Percentiles rank a stretch among this genome's conserved stretches.
phyloP scores from a whole-genome alignment of 129 eudicot genomes.

The Pittosporum tobira region DNA sequence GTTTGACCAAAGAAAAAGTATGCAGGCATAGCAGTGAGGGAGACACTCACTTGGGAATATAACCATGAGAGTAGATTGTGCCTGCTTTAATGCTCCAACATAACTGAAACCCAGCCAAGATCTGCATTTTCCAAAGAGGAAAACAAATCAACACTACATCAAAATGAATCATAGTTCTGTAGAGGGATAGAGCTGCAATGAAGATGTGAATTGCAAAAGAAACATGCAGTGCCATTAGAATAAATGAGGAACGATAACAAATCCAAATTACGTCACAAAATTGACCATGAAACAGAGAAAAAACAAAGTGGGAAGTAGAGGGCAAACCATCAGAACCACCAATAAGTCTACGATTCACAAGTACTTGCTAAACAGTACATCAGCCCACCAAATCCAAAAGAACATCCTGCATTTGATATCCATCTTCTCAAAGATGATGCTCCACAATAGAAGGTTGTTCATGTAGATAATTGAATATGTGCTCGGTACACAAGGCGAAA shows the following conservation, averaged over 20 bases:
- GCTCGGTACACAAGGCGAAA: conserved; percentile 68
- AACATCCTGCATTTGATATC: conserved; percentile 64
- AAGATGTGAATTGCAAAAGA: too few relatives aligned
- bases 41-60: not conserved
- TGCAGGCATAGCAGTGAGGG: not conserved
- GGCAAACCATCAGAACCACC: conserved; percentile 88
- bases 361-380: conserved; percentile 89
- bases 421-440: conserved; percentile 98
- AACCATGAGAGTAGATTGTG: too few relatives aligned
- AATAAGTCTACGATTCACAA: conserved; percentile 92
- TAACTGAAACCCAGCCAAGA: too few relatives aligned
- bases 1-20: not conserved
- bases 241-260: too few relatives aligned
- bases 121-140: too few relatives aligned
- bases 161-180: too few relatives aligned
- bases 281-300: not conserved
- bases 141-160: too few relatives aligned
- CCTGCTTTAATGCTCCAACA: too few relatives aligned
- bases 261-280: too few relatives aligned
- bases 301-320: too few relatives aligned
- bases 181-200: too few relatives aligned
- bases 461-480: conserved; percentile 53
- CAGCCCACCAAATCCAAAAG: conserved; percentile 84
- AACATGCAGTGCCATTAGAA: too few relatives aligned
- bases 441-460: conserved; percentile 85